Base-by-base conservation (phyloP, 352 stramenopile genomes). In the Phytophthora rubi region DNA sequence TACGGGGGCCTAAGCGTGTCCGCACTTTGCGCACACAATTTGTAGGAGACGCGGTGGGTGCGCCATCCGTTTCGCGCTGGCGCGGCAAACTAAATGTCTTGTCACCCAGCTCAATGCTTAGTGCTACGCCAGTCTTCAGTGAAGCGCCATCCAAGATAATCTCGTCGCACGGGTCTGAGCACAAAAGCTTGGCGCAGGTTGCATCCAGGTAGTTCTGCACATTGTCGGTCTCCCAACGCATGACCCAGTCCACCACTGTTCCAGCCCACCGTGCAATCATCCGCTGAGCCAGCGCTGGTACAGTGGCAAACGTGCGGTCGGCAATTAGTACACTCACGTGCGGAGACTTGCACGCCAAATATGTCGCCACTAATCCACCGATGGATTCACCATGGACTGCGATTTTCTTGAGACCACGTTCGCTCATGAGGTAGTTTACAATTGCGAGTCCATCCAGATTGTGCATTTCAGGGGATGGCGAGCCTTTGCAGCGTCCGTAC, bases 311-410 rank as follows among this genome's bases (percentile, higher is more conserved):
- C 3, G 89, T 95, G 13, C 89, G 84, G 61, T 97, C 89, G 13
- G 85, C 88, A 35, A 97, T 83, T 3, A 95, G 47, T 2, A 92
- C 80, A 33, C 80, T 63, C n/a, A 95, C 76, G 9, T 88, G 76
- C 21, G 80, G 74, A 12, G 82, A 91, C n/a, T 85, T 68, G 13
- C 63, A 74, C 6, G 77, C 89, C 16, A 96, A 56, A 59, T 86
- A 91, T 1, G 87, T 92, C 30, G 89, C 89, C 26, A 92, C 86
- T 16, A 96, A 68, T 4, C 89, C 85, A 1, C 89, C 89, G 32
- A 96, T 95, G 0, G 89, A 96, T 62, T 96, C 89, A 26, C 89
- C 89, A 58, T 96, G 89, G 35, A 96, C 74, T 6, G 81, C 89
- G 21, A 96, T 82, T 55, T 79, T 87, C 23, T 71, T 78, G 30